Conservation (phyloP, 2,329 filamentous ascomycete genomes). For the Geoglossum cookeanum region DNA sequence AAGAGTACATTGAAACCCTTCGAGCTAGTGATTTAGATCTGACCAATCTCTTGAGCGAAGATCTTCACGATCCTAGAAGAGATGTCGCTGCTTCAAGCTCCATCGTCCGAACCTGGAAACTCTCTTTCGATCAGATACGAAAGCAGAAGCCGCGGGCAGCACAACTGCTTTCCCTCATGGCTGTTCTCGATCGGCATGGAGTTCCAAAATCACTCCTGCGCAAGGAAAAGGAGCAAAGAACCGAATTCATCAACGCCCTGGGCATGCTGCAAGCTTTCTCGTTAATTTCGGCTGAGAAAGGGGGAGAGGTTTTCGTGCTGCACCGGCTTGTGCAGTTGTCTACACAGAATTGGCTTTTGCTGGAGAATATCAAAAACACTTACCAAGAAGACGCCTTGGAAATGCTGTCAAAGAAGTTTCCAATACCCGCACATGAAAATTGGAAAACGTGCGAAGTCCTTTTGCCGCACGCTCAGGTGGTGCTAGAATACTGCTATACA, state of each 20-base stretch:
- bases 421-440: not conserved
- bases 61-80: conserved; percentile 8
- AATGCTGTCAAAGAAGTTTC: not conserved
- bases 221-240: conserved; percentile 1
- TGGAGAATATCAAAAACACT: not conserved
- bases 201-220: conserved; percentile 8
- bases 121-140: conserved; percentile 9
- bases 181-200: conserved; percentile 11
- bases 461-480: not conserved
- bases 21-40: not conserved
- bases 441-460: conserved; percentile 1
- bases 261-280: conserved; percentile 12
- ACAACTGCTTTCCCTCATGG: conserved; percentile 9
- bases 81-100: conserved; percentile 9
- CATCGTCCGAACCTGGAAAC: conserved; percentile 8
- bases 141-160: conserved; percentile 6
- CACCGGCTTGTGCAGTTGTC: conserved; percentile 8
- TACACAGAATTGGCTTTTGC: conserved; percentile 2
- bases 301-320: conserved; percentile 7
- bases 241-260: conserved; percentile 7
- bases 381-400: conserved; percentile 2
- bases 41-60: conserved; percentile 7
- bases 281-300: conserved; percentile 8
- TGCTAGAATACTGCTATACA: not conserved
- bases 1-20: conserved; percentile 8